A percentile compares a stretch with the other conserved stretches of the same genome.
phyloP scores from a whole-genome alignment of 345 rosid genomes.

The Boechera retrofracta region DNA sequence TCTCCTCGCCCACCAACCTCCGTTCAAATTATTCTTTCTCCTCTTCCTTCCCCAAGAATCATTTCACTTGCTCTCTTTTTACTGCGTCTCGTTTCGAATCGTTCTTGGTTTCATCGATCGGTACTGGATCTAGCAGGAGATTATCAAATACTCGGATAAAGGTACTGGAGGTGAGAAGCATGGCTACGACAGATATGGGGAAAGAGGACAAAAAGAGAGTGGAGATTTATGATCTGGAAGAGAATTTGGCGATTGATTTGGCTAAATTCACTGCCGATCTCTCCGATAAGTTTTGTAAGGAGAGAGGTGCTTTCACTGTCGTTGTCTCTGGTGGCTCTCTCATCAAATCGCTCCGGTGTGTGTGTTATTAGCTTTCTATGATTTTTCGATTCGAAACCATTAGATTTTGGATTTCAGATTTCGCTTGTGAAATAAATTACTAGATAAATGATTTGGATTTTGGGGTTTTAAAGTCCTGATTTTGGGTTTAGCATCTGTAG shows the following conservation, averaged over 20 bases:
- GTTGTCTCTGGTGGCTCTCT: slow-evolving; percentile 88
- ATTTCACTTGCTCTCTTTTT: background rate
- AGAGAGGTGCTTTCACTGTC: slow-evolving; percentile 75
- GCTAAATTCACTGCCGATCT: slow-evolving; percentile 73
- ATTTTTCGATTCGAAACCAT: background rate
- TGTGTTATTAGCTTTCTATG: background rate
- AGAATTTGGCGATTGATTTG: slow-evolving; percentile 61
- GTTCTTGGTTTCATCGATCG: slow-evolving; percentile 42
- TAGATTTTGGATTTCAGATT: background rate
- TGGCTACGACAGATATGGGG: slow-evolving; percentile 27
- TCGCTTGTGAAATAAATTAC: background rate
- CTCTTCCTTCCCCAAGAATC: background rate
- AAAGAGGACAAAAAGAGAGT: slow-evolving; percentile 49
- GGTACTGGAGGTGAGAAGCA: slow-evolving; percentile 26
- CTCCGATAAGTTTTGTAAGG: slow-evolving; percentile 65
- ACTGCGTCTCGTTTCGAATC: slow-evolving; percentile 22
- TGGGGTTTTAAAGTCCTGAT: background rate
- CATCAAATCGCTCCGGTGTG: slow-evolving; percentile 69
- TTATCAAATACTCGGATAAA: slow-evolving; percentile 29
- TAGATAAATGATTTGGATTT: background rate
- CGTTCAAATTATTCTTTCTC: background rate
- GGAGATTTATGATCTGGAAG: slow-evolving; percentile 65
- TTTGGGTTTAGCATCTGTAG: background rate
- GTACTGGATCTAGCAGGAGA: slow-evolving; percentile 19
- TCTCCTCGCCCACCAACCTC: slow-evolving; percentile 24